Percentiles rank a stretch among this genome's conserved stretches.
Conservation (phyloP, 768 basidiomycete genomes). For the Floccularia luteovirens region DNA sequence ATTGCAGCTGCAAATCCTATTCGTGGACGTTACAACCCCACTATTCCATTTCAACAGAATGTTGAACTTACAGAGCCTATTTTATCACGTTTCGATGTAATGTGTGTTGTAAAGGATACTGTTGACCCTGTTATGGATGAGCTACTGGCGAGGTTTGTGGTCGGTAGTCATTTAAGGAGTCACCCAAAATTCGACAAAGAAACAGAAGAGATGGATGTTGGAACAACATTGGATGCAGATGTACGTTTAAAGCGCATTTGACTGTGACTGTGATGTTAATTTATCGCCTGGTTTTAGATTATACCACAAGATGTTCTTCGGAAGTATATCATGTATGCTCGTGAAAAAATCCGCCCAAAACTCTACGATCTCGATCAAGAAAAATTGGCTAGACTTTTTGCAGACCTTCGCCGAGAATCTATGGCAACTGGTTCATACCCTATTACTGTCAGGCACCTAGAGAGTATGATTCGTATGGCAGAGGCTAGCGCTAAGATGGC, state of each 20-base stretch:
- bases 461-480: slow-evolving; percentile 99
- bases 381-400: slow-evolving; percentile 89
- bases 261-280: slow-evolving; percentile 1
- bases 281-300: slow-evolving; percentile 43
- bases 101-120: slow-evolving; percentile 96
- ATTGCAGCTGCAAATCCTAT: slow-evolving; percentile 98
- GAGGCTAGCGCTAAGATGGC: slow-evolving; percentile 99
- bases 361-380: slow-evolving; percentile 94
- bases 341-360: slow-evolving; percentile 89
- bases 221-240: slow-evolving; percentile 82
- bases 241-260: slow-evolving; percentile 37
- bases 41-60: slow-evolving; percentile 97
- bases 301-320: slow-evolving; percentile 94
- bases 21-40: slow-evolving; percentile 95
- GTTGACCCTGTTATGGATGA: slow-evolving; percentile 98
- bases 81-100: slow-evolving; percentile 93
- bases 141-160: slow-evolving; percentile 94
- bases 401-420: slow-evolving; percentile 93
- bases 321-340: slow-evolving; percentile 99
- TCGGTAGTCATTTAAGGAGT: slow-evolving; percentile 89
- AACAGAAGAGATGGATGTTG: slow-evolving; percentile 90
- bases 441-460: slow-evolving; percentile 94
- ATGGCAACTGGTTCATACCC: slow-evolving; percentile 98
- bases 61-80: slow-evolving; percentile 99
- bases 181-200: slow-evolving; percentile 89